Evolutionary conservation across 176 grass and related monocot species (phyloP).

Genomic region (Paspalum notatum): DNA sequence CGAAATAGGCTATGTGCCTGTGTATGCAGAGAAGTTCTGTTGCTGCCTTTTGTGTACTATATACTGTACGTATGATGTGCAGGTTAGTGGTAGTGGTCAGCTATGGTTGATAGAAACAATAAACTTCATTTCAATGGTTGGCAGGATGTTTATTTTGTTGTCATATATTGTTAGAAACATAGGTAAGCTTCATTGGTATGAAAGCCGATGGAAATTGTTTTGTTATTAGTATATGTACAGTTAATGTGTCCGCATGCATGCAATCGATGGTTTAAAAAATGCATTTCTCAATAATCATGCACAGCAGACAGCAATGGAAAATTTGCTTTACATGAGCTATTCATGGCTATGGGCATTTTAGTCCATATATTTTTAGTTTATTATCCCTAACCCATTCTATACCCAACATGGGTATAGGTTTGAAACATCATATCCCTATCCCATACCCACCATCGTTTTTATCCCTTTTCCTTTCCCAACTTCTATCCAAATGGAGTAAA

Average conservation of each 20-base stretch:
- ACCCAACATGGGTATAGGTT: not conserved
- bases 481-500: too few relatives aligned
- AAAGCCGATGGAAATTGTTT: not conserved
- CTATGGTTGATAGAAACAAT: not conserved
- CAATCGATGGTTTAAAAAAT: not conserved
- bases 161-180: not conserved
- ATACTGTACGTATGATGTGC: too few relatives aligned
- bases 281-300: not conserved
- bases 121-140: not conserved
- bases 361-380: not conserved
- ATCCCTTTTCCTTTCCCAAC: too few relatives aligned
- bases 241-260: not conserved
- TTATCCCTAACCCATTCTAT: not conserved
- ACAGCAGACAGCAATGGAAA: not conserved
- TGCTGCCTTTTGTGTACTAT: not conserved
- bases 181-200: not conserved
- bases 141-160: not conserved
- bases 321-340: not conserved
- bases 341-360: not conserved
- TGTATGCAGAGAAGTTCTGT: not conserved
- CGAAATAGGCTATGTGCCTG: not conserved
- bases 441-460: too few relatives aligned
- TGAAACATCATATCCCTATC: not conserved
- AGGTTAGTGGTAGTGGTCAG: not conserved
- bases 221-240: not conserved